These are phyloP conservation scores for Epichloe festucae DNA, from an alignment of 2,329 filamentous ascomycete genomes.

Conservation along the genomic window DNA sequence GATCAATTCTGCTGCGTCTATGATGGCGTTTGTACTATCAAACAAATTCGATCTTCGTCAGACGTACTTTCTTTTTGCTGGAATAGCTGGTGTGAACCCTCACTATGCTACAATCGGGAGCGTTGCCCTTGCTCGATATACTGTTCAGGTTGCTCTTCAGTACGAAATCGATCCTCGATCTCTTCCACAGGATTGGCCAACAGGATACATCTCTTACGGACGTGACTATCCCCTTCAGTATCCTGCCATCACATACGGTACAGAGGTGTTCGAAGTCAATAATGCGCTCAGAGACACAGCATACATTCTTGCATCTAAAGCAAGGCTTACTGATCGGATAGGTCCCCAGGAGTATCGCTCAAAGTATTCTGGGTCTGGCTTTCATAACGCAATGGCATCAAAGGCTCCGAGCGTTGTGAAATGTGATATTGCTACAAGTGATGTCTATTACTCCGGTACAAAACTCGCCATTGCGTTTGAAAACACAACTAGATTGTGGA, in stretches of 20 bases:
- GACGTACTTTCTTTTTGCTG: constrained; percentile 60
- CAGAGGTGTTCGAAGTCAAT: constrained; percentile 57
- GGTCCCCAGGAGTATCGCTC: constrained; percentile 39
- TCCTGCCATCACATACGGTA: constrained; percentile 48
- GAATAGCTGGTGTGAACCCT: constrained; percentile 65
- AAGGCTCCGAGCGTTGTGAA: constrained; percentile 41
- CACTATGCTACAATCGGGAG: constrained; percentile 50
- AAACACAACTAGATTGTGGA: constrained; percentile 49
- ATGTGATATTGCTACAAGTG: constrained; percentile 57
- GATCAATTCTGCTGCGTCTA: constrained; percentile 60
- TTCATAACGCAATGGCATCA: constrained; percentile 28
- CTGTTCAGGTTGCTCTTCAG: constrained; percentile 62
- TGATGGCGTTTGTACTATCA: constrained; percentile 50
- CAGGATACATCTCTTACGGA: constrained; percentile 57
- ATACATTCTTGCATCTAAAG: constrained; percentile 34
- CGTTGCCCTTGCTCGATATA: constrained; percentile 55
- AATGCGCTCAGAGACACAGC: constrained; percentile 41
- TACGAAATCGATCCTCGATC: constrained; percentile 64
- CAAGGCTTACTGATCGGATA: constrained; percentile 37
- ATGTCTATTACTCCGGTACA: constrained; percentile 57
- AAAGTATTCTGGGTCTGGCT: constrained; percentile 32
- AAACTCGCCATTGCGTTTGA: constrained; percentile 51
- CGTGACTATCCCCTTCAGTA: constrained; percentile 40
- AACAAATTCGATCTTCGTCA: constrained; percentile 47
- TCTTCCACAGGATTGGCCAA: constrained; percentile 49